phyloP scores from a whole-genome alignment of 1,284 basidiomycete genomes.

The Rhodofomes roseus region DNA sequence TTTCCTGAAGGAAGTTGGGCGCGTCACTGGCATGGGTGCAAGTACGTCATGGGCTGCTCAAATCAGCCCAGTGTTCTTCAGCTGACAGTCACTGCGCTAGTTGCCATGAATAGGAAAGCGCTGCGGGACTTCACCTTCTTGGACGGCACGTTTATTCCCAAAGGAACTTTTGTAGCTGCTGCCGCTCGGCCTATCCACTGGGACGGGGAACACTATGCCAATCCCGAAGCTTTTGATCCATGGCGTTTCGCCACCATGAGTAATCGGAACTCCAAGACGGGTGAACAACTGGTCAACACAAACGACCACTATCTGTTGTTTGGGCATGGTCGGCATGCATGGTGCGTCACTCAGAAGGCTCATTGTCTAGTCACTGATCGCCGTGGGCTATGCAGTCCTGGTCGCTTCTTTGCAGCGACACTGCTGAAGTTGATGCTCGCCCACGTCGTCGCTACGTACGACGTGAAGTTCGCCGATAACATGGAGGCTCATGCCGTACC shows the following conservation, averaged over 20 bases:
- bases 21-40: slow-evolving; percentile 29
- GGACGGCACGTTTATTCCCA: slow-evolving; percentile 41
- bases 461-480: slow-evolving; percentile 35
- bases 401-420: slow-evolving; percentile 43
- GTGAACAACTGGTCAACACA: slow-evolving; percentile 24
- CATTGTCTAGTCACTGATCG: too few species aligned
- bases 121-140: slow-evolving; percentile 35
- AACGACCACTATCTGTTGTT: slow-evolving; percentile 22
- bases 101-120: slow-evolving; percentile 18
- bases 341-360: slow-evolving; percentile 14
- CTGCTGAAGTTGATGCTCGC: slow-evolving; percentile 44
- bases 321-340: slow-evolving; percentile 27
- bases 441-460: slow-evolving; percentile 41
- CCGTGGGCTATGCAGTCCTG: slow-evolving; percentile 28
- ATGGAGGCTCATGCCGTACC: slow-evolving; percentile 16
- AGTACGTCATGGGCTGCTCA: slow-evolving; percentile 11
- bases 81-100: slow-evolving; percentile 11
- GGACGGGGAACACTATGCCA: slow-evolving; percentile 37
- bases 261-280: slow-evolving; percentile 20
- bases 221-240: slow-evolving; percentile 37
- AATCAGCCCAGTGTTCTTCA: slow-evolving; percentile 20
- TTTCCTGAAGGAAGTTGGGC: slow-evolving; percentile 45
- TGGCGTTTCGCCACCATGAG: slow-evolving; percentile 43
- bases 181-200: slow-evolving; percentile 38
- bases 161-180: slow-evolving; percentile 38